Base-by-base conservation (phyloP, 192 early-diverging fungal species). In the Gryganskiella cystojenkinii region DNA sequence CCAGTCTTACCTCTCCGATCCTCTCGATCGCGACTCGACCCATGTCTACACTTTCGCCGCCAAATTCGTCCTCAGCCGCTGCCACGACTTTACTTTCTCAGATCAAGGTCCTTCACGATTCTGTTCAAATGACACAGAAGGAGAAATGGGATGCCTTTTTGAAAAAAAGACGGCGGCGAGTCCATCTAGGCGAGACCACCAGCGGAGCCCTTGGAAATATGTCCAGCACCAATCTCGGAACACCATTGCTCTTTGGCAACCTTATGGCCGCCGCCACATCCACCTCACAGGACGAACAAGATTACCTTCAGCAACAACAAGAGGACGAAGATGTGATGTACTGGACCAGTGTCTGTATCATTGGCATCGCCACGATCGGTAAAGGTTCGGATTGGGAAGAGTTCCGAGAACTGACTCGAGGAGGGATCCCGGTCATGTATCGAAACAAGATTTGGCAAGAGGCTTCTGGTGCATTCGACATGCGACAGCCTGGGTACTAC, bases 361-460 rank as follows among this genome's bases (percentile, higher is more conserved):
- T 78, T 51, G 74, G 74, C 7, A 78, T 78, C n/a, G 74, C 74
- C 44, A 78, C 74, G 0, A 78, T 78, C 20, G 74, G 74, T 0
- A 68, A 78, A 30, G 74, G 74, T 5, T 64, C 74, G 5, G 74
- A 78, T 8, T 78, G 74, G 74, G 74, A 78, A 28, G 74, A 78
- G 28, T 64, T 78, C 34, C 74, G 74, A 9, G 74, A 78, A 8
- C 43, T 78, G 56, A 60, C 45, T 31, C 65, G 74, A 14, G 74
- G 74, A 54, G 74, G 74, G 24, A 78, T 78, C 31, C 74, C 74
- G n/a, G 61, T 78, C 61, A 54, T 34, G 34, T 78, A 78, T 55
- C 59, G 74, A 9, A 76, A 76, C 54, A 76, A 76, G 37, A 76
- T 76, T 27, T 76, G 72, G 72, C 72, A 76, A 25, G 72, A 76